Conservation (phyloP, 768 basidiomycete species). For the Lentinula edodes region DNA sequence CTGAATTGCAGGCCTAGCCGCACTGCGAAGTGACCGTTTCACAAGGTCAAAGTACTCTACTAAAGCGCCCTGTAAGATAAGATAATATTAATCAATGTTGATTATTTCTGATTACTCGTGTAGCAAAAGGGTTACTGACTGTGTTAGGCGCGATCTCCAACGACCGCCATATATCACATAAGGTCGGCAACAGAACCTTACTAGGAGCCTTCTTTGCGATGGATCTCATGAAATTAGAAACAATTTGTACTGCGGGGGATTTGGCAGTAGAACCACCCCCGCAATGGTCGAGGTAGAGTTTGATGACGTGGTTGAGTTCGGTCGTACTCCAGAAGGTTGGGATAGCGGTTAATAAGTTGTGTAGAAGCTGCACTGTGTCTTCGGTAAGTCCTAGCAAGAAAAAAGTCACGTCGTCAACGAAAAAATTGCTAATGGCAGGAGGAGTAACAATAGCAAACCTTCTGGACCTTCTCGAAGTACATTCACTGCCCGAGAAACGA, state of each 20-base stretch:
- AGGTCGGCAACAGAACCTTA: conserved; percentile 59
- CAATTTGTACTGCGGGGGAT: conserved; percentile 12
- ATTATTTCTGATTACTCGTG: too few species aligned
- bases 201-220: conserved; percentile 68
- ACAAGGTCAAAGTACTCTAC: conserved; percentile 66
- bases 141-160: conserved; percentile 25
- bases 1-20: conserved; percentile 57
- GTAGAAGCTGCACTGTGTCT: conserved; percentile 45
- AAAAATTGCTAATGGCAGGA: not conserved
- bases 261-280: conserved; percentile 22
- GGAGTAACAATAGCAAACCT: conserved; percentile 20
- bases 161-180: conserved; percentile 53
- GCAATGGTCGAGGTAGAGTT: conserved; percentile 47
- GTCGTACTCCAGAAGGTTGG: conserved; percentile 75
- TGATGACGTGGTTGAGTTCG: conserved; percentile 54
- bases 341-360: conserved; percentile 64
- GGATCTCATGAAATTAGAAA: conserved; percentile 51
- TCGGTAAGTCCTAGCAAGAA: conserved; percentile 22
- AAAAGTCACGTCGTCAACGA: not conserved
- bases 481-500: conserved; percentile 53
- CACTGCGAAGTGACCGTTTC: conserved; percentile 56
- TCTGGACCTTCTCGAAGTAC: conserved; percentile 38
- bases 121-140: conserved; percentile 20
- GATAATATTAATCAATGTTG: not conserved
- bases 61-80: conserved; percentile 23